Base-by-base conservation (phyloP, 1,284 basidiomycete species). In the Cryptococcus deneoformans region DNA sequence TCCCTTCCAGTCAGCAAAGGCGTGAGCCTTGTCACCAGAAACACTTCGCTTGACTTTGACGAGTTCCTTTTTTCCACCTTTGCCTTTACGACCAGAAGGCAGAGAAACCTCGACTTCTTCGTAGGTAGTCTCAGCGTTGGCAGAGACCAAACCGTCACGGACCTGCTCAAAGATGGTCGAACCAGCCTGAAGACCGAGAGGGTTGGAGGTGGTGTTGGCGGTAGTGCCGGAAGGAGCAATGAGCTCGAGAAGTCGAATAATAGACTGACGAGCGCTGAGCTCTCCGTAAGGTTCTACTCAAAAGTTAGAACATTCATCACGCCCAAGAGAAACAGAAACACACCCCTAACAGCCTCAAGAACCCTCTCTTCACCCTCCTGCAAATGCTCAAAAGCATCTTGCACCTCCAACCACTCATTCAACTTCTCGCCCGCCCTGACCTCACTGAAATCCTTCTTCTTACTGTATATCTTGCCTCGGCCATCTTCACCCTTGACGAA, bases 111-210 rank as follows among this genome's bases (percentile, higher is more conserved):
- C 66, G 47, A 69, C 66, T 46, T 72, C 75, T 54, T 73, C 65
- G 55, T 67, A 68, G 29, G 29, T 29, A 4, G 29, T 29, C 24
- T 55, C 55, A 10, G 68, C 59, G 44, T 70, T 64, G 14, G 57
- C 60, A n/a, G 57, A 51, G 29, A 65, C 52, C 12, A 54, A 59
- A 0, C 78, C 77, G 59, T 80, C 77, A 29, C 75, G 73, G 52
- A 81, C 77, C 39, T 77, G 75, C 60, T 82, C 81, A 57, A 81
- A 80, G 55, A 82, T 79, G 52, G 76, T 78, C 9, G 80, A 57
- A 20, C 78, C 81, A 39, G 80, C 72, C 48, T 77, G 73, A 49
- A 82, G 63, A 36, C 77, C 80, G 57, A 79, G 64, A 16, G 76
- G 70, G 16, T 74, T 72, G 10, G 79, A 67, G 12, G 71, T 66